Conservation (phyloP, 1,284 basidiomycete genomes). For the Marasmius fiardii region DNA sequence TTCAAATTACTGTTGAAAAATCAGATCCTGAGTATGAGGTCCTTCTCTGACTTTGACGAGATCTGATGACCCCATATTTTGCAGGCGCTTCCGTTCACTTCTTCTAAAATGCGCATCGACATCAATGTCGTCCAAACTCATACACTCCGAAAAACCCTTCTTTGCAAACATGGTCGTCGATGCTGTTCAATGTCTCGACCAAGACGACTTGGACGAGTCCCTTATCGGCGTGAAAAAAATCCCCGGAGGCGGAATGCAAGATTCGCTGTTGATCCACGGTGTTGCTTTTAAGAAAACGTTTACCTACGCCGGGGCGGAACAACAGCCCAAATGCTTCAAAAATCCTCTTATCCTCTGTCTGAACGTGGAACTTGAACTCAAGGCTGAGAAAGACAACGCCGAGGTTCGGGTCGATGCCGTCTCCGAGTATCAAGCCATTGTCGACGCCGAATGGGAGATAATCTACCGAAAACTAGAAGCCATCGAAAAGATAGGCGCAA, state of each 20-base stretch:
- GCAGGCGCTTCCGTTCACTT: constrained; percentile 88
- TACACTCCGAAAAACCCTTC: constrained; percentile 98
- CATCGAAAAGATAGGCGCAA: constrained; percentile 95
- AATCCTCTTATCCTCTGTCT: constrained; percentile 91
- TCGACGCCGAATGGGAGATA: constrained; percentile 99
- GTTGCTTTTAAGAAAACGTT: constrained; percentile 99
- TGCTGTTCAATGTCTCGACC: constrained; percentile 91
- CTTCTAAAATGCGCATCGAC: constrained; percentile 97
- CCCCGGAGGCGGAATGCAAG: constrained; percentile 98
- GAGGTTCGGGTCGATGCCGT: constrained; percentile 97
- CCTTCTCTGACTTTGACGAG: constrained; percentile 5
- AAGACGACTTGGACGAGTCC: constrained; percentile 91
- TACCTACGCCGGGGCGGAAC: constrained; percentile 98
- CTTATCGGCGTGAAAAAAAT: constrained; percentile 99
- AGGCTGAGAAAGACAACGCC: constrained; percentile 99
- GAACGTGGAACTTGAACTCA: constrained; percentile 98
- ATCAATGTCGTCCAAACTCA: constrained; percentile 99
- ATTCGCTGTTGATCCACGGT: constrained; percentile 85
- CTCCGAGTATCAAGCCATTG: constrained; percentile 97
- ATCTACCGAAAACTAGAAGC: constrained; percentile 98
- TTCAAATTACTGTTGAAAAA: constrained; percentile 91
- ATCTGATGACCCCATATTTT: constrained; percentile 13
- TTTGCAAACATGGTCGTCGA: constrained; percentile 99
- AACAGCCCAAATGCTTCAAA: constrained; percentile 94
- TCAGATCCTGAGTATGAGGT: constrained; percentile 78